These are phyloP conservation scores for Rhododendron griersonianum DNA, from an alignment of 148 eudicot genomes.

Conservation along the genomic window DNA sequence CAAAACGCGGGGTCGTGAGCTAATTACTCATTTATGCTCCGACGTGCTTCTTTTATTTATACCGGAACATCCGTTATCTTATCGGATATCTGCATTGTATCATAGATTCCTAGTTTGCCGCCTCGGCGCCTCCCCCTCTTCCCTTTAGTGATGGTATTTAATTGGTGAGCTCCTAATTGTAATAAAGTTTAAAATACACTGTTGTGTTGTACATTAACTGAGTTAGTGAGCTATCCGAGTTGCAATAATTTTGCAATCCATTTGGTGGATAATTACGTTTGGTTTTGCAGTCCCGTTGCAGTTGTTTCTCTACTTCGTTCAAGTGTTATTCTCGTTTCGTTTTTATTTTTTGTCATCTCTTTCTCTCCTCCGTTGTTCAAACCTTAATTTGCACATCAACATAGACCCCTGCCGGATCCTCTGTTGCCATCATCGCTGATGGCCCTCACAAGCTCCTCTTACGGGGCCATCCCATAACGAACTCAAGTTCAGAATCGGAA, in stretches of 20 bases:
- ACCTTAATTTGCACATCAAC: too few species aligned
- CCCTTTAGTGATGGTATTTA: neutral
- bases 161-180: conserved; percentile 1
- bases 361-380: too few species aligned
- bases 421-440: too few species aligned
- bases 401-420: too few species aligned
- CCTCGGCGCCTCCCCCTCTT: neutral
- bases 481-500: too few species aligned
- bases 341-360: too few species aligned
- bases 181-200: neutral
- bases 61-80: neutral
- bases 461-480: too few species aligned
- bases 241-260: neutral
- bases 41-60: neutral
- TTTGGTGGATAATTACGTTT: neutral
- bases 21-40: neutral
- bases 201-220: neutral
- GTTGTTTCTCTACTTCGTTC: neutral
- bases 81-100: neutral
- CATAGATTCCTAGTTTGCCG: neutral
- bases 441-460: too few species aligned
- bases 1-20: neutral
- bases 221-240: neutral
- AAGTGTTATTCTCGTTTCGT: too few species aligned
- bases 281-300: neutral